Evolutionary conservation across 2,329 filamentous ascomycete species (phyloP).

Genomic region (Beauveria caledonica): DNA sequence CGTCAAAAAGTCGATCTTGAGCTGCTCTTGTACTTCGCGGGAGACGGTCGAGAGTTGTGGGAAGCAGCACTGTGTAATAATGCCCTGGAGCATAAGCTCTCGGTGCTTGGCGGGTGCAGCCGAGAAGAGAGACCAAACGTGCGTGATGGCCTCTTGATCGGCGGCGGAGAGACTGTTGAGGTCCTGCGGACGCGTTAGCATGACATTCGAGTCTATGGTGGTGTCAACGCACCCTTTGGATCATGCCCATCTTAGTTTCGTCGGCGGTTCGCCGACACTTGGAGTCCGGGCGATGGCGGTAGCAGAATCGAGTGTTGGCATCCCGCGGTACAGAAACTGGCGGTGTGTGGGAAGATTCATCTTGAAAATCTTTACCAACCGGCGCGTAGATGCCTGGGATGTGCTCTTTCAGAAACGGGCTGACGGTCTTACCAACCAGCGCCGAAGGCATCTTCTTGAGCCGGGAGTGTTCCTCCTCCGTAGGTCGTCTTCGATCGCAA

Average conservation of each 20-base stretch:
- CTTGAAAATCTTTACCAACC: constrained; percentile 49
- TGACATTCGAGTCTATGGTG: neutral
- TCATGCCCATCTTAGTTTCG: constrained; percentile 90
- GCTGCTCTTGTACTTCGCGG: constrained; percentile 81
- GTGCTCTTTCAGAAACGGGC: constrained; percentile 83
- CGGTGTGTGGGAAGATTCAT: constrained; percentile 14
- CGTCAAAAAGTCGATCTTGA: constrained; percentile 93
- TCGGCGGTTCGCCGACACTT: constrained; percentile 91
- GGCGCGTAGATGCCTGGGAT: constrained; percentile 86
- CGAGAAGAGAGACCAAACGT: constrained; percentile 97
- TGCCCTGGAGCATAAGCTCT: constrained; percentile 92
- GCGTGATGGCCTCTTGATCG: constrained; percentile 91
- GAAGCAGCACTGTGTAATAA: constrained; percentile 95
- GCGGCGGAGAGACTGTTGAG: constrained; percentile 71
- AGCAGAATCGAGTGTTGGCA: constrained; percentile 86
- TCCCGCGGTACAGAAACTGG: constrained; percentile 30
- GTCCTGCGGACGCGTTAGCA: constrained; percentile 43
- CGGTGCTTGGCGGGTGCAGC: constrained; percentile 89
- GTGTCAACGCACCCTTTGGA: constrained; percentile 63
- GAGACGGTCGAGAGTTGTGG: constrained; percentile 92
- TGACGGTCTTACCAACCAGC: constrained; percentile 68
- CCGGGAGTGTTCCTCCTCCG: constrained; percentile 40
- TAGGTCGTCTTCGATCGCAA: constrained; percentile 43
- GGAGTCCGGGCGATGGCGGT: constrained; percentile 85
- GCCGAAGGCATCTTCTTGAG: constrained; percentile 53